Percentiles rank a stretch among this genome's conserved stretches.
Evolutionary conservation across 805 yeast species (phyloP).

Genomic region (Schizosaccharomyces japonicus): DNA sequence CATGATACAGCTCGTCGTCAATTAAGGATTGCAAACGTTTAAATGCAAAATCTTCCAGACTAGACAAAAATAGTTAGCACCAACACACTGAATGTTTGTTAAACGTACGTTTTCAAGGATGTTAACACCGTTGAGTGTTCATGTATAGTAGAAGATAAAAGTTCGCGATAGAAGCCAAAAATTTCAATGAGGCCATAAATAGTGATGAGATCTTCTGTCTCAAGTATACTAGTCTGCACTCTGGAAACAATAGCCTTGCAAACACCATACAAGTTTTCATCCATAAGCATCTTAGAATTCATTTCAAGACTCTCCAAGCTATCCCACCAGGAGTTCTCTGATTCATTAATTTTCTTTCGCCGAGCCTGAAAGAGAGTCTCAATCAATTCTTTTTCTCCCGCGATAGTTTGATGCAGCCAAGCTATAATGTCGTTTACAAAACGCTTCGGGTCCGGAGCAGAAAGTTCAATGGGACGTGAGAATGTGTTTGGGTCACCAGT

Average conservation of each 20-base stretch:
- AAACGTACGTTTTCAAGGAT: background rate
- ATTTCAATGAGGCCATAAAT: background rate
- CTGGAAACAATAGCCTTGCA: background rate
- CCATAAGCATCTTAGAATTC: background rate
- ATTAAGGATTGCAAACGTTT: background rate
- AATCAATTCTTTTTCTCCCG: conserved; percentile 64
- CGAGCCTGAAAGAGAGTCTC: conserved; percentile 32
- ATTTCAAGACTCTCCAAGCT: background rate
- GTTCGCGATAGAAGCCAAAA: background rate
- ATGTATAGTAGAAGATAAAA: background rate
- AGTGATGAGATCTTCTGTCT: background rate
- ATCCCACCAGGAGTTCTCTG: background rate
- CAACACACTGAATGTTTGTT: background rate
- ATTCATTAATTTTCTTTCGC: background rate
- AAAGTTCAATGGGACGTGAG: conserved; percentile 31
- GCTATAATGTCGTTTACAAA: conserved; percentile 76
- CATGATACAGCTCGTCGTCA: background rate
- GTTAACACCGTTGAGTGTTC: background rate
- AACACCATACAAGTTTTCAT: background rate
- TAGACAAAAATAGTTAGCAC: background rate
- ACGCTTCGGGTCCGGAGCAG: conserved; percentile 59
- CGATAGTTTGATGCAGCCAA: conserved; percentile 61
- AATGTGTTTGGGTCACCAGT: conserved; percentile 11
- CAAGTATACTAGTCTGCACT: background rate
- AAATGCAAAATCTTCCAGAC: background rate